Percentiles rank a stretch among this genome's conserved stretches.
Evolutionary conservation across 345 rosid species (phyloP).

Genomic region (Lepidium aucheri): DNA sequence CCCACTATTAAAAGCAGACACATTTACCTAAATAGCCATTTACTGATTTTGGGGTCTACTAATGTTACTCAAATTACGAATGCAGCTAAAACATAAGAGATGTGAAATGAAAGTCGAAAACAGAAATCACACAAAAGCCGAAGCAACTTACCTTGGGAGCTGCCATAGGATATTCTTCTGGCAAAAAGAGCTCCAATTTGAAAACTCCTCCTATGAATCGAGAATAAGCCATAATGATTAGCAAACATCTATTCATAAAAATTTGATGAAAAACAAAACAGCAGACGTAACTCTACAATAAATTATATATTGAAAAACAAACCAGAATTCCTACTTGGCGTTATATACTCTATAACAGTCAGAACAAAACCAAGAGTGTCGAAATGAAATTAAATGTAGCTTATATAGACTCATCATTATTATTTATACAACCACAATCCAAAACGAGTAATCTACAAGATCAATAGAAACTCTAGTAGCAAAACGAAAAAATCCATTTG

Average conservation of each 20-base stretch:
- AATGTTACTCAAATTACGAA: background rate
- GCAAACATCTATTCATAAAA: background rate
- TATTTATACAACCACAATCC: background rate
- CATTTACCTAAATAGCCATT: background rate
- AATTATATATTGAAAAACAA: background rate
- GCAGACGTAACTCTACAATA: background rate
- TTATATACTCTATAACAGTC: background rate
- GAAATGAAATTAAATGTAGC: background rate
- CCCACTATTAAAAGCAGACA: background rate
- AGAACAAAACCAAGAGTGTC: background rate
- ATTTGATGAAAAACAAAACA: background rate
- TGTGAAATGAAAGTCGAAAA: background rate
- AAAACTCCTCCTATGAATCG: conserved; percentile 75
- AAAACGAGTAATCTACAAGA: background rate
- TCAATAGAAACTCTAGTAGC: background rate
- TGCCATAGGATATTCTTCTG: conserved; percentile 99
- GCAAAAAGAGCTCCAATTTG: conserved; percentile 95
- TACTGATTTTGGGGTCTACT: background rate
- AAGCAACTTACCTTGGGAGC: conserved; percentile 75
- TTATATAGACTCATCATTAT: background rate
- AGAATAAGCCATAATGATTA: background rate
- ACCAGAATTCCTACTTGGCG: background rate
- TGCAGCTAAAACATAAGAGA: background rate
- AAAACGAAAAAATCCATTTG: background rate
- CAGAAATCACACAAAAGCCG: background rate